phyloP scores from a whole-genome alignment of 2,329 filamentous ascomycete genomes.

The Tolypocladium endophyticum region DNA sequence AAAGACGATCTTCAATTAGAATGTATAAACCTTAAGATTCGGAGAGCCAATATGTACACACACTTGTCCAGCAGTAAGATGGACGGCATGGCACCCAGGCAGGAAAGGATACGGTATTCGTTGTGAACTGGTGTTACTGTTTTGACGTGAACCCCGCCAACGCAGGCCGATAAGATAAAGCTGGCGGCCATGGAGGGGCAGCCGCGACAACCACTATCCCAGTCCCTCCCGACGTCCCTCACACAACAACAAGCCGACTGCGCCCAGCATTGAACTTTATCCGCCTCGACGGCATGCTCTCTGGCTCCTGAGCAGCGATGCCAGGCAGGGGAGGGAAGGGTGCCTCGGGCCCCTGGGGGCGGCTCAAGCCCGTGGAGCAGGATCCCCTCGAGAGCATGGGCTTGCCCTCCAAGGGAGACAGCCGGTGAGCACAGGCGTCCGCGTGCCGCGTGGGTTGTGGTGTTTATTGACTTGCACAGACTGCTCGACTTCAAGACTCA shows the following conservation, averaged over 20 bases:
- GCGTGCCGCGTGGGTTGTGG: not conserved
- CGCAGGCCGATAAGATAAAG: not conserved
- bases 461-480: constrained; percentile 26
- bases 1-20: not conserved
- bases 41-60: too few species aligned
- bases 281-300: not conserved
- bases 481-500: constrained; percentile 68
- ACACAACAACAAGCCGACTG: not conserved
- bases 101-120: not conserved
- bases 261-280: not conserved
- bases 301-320: not conserved
- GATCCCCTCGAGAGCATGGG: constrained; percentile 77
- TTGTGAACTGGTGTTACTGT: too few species aligned
- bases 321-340: constrained; percentile 17
- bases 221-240: not conserved
- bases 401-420: constrained; percentile 84
- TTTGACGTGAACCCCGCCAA: not conserved
- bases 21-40: not conserved
- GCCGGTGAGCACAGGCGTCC: constrained; percentile 42
- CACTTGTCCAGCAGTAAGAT: too few species aligned
- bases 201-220: too few species aligned
- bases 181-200: not conserved
- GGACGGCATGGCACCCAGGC: too few species aligned
- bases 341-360: constrained; percentile 50
- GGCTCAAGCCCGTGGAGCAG: constrained; percentile 61